Evolutionary conservation across 2,329 filamentous ascomycete species (phyloP).

Genomic region (Xylogone sp.): DNA sequence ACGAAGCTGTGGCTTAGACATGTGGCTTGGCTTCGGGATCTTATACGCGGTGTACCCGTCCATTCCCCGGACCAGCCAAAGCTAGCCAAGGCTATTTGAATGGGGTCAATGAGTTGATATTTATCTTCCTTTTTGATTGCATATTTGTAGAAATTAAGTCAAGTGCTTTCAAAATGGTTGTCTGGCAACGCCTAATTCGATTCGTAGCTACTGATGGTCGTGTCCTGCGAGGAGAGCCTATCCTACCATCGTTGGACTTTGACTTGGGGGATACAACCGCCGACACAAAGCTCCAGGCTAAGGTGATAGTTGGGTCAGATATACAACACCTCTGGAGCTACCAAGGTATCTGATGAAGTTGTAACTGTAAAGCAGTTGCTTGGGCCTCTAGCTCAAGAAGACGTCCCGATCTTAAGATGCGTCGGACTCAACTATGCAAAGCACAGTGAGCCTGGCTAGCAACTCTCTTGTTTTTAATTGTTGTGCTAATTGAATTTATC

Average conservation of each 20-base stretch:
- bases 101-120: too few species aligned
- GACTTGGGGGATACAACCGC: slow-evolving; percentile 46
- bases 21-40: too few species aligned
- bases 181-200: slow-evolving; percentile 51
- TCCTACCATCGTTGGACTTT: slow-evolving; percentile 39
- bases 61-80: too few species aligned
- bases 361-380: slow-evolving; percentile 50
- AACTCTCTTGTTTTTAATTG: neutral
- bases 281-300: slow-evolving; percentile 45
- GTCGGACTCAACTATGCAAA: slow-evolving; percentile 58
- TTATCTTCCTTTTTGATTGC: too few species aligned
- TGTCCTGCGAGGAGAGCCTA: slow-evolving; percentile 47
- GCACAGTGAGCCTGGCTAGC: slow-evolving; percentile 37
- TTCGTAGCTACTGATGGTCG: slow-evolving; percentile 49
- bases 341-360: slow-evolving; percentile 48
- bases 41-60: too few species aligned
- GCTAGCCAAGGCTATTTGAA: too few species aligned
- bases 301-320: slow-evolving; percentile 46
- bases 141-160: too few species aligned
- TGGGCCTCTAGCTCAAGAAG: slow-evolving; percentile 43
- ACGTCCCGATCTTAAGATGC: slow-evolving; percentile 54
- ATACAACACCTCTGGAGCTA: slow-evolving; percentile 42
- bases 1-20: too few species aligned
- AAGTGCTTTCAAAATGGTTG: slow-evolving; percentile 6
- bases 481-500: neutral